phyloP scores from a whole-genome alignment of 2,329 filamentous ascomycete species.

The Phyllachora maydis region DNA sequence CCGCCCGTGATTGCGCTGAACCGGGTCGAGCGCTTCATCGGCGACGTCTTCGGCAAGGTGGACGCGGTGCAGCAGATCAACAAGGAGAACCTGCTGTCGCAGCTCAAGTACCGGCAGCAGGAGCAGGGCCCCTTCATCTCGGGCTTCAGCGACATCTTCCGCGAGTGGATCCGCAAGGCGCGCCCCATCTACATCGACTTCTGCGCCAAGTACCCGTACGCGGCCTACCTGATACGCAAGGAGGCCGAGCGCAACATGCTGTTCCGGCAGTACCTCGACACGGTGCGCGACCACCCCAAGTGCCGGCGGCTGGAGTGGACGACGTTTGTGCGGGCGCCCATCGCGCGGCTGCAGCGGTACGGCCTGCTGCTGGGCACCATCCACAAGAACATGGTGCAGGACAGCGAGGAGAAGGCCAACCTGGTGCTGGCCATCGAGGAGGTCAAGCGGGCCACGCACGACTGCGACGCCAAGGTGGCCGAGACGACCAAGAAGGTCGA shows the following conservation, averaged over 20 bases:
- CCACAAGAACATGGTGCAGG: constrained; percentile 60
- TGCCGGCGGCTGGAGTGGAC: constrained; percentile 82
- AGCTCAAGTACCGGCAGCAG: constrained; percentile 90
- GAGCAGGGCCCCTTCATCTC: constrained; percentile 90
- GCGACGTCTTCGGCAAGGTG: constrained; percentile 75
- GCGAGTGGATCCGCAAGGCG: constrained; percentile 95
- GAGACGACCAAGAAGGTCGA: constrained; percentile 85
- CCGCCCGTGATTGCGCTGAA: constrained; percentile 67
- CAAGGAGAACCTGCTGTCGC: constrained; percentile 76
- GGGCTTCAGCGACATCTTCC: constrained; percentile 91
- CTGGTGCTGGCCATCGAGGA: constrained; percentile 72
- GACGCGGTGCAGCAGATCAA: constrained; percentile 80
- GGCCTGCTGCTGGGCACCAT: constrained; percentile 67
- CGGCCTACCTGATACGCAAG: constrained; percentile 62
- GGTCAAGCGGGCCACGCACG: constrained; percentile 71
- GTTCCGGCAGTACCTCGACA: constrained; percentile 72
- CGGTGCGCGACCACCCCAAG: constrained; percentile 55
- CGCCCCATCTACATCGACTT: constrained; percentile 81
- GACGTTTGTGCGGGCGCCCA: constrained; percentile 81
- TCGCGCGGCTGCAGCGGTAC: constrained; percentile 83
- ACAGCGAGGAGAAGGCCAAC: constrained; percentile 80
- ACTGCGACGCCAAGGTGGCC: constrained; percentile 82
- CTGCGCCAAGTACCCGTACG: constrained; percentile 68
- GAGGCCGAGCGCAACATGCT: constrained; percentile 70
- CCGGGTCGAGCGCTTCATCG: constrained; percentile 59